phyloP scores from a whole-genome alignment of 73 alveolate genomes.

The Paramecium biaurelia region DNA sequence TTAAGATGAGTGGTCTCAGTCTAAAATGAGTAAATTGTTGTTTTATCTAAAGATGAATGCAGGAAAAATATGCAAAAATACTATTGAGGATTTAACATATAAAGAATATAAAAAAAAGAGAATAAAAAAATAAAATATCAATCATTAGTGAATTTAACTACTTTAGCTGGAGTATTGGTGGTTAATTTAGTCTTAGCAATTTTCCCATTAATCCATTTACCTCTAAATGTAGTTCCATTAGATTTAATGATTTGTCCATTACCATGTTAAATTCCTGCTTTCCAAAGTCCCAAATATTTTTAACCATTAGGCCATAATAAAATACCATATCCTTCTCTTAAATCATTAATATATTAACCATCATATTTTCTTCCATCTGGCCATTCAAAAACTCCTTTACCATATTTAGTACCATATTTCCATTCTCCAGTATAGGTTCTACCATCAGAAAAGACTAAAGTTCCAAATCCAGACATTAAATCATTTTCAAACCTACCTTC shows the following conservation, averaged over 20 bases:
- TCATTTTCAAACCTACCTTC: conserved; percentile 59
- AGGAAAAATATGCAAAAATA: not conserved
- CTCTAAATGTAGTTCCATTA: not conserved
- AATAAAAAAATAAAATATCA: not conserved
- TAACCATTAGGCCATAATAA: not conserved
- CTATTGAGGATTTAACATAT: not conserved
- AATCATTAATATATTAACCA: conserved; percentile 16
- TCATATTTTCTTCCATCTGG: conserved; percentile 57
- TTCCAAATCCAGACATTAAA: conserved; percentile 42
- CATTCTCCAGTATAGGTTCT: conserved; percentile 62
- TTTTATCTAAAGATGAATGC: not conserved
- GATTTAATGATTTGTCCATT: not conserved
- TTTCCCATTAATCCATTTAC: not conserved
- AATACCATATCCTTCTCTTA: conserved; percentile 39
- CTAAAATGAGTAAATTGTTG: not conserved
- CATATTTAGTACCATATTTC: conserved; percentile 49
- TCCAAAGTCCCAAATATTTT: not conserved
- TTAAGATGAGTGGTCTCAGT: not conserved
- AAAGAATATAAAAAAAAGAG: not conserved
- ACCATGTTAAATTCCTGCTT: not conserved
- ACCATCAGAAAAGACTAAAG: conserved; percentile 55
- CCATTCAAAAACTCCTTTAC: conserved; percentile 55
- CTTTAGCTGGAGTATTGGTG: not conserved
- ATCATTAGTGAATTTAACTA: not conserved
- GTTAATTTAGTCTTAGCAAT: not conserved